Percentiles rank a stretch among this genome's conserved stretches.
Conservation (phyloP, 805 yeast species). For the Teunomyces cretensis region DNA sequence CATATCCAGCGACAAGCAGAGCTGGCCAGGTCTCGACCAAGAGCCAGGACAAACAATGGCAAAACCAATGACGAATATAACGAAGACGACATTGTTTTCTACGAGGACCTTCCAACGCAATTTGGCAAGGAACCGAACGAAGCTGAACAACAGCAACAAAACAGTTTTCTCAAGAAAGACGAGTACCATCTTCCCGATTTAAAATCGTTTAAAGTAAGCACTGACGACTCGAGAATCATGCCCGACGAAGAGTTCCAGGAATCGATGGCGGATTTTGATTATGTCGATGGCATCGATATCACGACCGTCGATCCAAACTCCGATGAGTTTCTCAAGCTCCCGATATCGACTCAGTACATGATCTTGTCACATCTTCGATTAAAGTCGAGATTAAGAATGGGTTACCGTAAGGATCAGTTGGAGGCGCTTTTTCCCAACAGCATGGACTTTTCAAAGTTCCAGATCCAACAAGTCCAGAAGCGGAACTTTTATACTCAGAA, state of each 20-base stretch:
- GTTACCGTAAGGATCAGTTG: constrained; percentile 86
- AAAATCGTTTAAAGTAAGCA: constrained; percentile 51
- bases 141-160: constrained; percentile 6
- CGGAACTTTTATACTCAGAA: constrained; percentile 88
- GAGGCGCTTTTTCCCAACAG: constrained; percentile 78
- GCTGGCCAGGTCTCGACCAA: constrained; percentile 1
- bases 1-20: constrained; percentile 63
- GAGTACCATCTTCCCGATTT: constrained; percentile 84
- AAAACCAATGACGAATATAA: constrained; percentile 8
- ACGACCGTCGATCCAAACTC: constrained; percentile 83
- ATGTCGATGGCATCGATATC: constrained; percentile 66
- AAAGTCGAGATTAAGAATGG: constrained; percentile 90
- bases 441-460: constrained; percentile 89
- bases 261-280: constrained; percentile 38
- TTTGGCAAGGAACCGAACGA: constrained; percentile 4
- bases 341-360: constrained; percentile 85
- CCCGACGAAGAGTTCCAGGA: constrained; percentile 71
- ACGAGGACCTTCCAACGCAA: constrained; percentile 21
- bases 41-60: background rate
- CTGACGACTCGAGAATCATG: constrained; percentile 69
- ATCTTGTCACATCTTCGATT: constrained; percentile 78
- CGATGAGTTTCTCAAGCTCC: constrained; percentile 69
- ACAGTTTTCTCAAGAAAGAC: constrained; percentile 56
- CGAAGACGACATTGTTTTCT: constrained; percentile 16
- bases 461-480: constrained; percentile 87